Base-by-base conservation (phyloP, 257 asterid species). In the Cruciata laevipes region DNA sequence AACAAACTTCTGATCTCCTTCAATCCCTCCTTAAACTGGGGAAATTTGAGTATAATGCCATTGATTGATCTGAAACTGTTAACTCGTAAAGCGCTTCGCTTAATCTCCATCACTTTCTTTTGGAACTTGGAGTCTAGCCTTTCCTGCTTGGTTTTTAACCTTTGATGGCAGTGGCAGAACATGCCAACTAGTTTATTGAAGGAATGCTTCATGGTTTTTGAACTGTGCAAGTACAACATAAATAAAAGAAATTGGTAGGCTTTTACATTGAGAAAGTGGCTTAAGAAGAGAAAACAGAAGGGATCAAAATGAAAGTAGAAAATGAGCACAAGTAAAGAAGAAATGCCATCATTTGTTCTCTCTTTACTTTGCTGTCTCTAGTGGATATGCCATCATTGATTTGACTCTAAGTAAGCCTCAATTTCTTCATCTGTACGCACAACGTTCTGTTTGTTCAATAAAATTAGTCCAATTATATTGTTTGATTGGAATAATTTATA, bases 11-110 rank as follows among this genome's bases (percentile, higher is more conserved):
- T 76, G 9, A 80, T 78, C 71, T 78, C 75, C 66, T 78, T 78
- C 71, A 82, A 47, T 35, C 80, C 86, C 73, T 82, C 86, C 69
- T 69, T 74, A 51, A 78, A 68, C 77, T 71, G 79, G 31, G 87
- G 87, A 61, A 82, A 85, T 55, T 76, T 80, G 80, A 82, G 64
- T 74, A 85, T 78, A 65, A 84, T 66, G 74, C 80, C 72, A 63
- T 80, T 75, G 61, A 80, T 69, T 52, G 87, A 76, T 68, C 75
- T 82, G 83, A 82, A 78, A 13, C 25, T 85, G 27, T 12, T 61
- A 0, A 60, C 68, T 65, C 73, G 72, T 1, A 77, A 33, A 35
- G 76, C 52, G 12, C 63, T 73, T 69, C 67, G 69, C 72, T 71
- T 80, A 11, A 80, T 61, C 79, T 82, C 84, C 37, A 78, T 33